Percentiles rank a stretch among this genome's conserved stretches.
These are phyloP conservation scores for Elongisporangium undulatum DNA, from an alignment of 352 stramenopile species.

Conservation along the genomic window DNA sequence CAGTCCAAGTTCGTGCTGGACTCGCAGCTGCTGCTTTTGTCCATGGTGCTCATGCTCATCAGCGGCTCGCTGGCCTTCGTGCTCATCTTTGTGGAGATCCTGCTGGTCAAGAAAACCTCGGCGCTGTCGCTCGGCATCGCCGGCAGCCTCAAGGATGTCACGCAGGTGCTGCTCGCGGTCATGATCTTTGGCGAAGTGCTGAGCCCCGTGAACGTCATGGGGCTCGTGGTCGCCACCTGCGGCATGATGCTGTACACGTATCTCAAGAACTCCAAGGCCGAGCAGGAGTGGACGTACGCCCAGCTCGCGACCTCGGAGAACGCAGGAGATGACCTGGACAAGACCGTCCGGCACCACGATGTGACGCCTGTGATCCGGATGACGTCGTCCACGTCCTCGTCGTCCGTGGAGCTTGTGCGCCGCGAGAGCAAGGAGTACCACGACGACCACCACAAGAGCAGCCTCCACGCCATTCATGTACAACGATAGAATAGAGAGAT, in stretches of 20 bases:
- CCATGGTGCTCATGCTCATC: slow-evolving; percentile 59
- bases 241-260: slow-evolving; percentile 78
- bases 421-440: slow-evolving; percentile 62
- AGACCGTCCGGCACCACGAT: neutral
- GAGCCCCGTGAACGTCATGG: slow-evolving; percentile 53
- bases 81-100: slow-evolving; percentile 81
- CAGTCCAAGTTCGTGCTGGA: slow-evolving; percentile 58
- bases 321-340: neutral
- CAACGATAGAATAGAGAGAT: neutral
- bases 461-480: neutral
- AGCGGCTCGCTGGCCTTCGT: slow-evolving; percentile 67
- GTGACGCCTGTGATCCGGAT: neutral
- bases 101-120: slow-evolving; percentile 80
- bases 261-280: slow-evolving; percentile 49
- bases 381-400: slow-evolving; percentile 15
- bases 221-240: slow-evolving; percentile 61
- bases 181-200: slow-evolving; percentile 74
- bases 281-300: slow-evolving; percentile 22
- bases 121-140: slow-evolving; percentile 75
- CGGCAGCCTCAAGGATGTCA: slow-evolving; percentile 78
- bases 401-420: slow-evolving; percentile 34
- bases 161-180: slow-evolving; percentile 72
- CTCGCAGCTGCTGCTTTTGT: slow-evolving; percentile 39
- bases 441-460: slow-evolving; percentile 1
- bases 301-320: slow-evolving; percentile 22